Conservation (phyloP, 306 rosid species). For the Castanea mollissima region DNA sequence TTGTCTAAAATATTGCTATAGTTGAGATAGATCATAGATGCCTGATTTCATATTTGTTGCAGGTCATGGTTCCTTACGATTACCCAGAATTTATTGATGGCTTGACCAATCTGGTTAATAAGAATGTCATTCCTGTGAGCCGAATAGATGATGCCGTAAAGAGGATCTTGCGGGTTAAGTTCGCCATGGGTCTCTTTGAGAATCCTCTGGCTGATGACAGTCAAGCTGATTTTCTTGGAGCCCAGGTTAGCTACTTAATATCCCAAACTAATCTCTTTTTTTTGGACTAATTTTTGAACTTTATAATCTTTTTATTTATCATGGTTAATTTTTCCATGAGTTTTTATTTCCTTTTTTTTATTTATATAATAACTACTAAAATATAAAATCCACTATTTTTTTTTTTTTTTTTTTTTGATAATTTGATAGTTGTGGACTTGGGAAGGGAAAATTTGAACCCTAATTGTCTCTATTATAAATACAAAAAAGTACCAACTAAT, state of each 20-base stretch:
- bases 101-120: background rate
- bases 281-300: no score
- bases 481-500: no score
- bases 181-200: conserved; percentile 3
- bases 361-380: background rate
- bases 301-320: background rate
- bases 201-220: background rate
- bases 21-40: background rate
- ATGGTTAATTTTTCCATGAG: background rate
- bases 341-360: background rate
- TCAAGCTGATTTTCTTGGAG: background rate
- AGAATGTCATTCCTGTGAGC: conserved; percentile 1
- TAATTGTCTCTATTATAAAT: no score
- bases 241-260: background rate
- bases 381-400: no score
- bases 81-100: background rate
- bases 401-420: no score
- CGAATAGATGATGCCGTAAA: conserved; percentile 5
- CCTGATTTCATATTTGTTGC: background rate
- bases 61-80: background rate
- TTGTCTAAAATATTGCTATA: no score
- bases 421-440: no score
- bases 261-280: background rate
- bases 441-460: no score
- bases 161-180: conserved; percentile 8